These are phyloP conservation scores for Ilyonectria robusta DNA, from an alignment of 2,329 filamentous ascomycete species.

Conservation along the genomic window DNA sequence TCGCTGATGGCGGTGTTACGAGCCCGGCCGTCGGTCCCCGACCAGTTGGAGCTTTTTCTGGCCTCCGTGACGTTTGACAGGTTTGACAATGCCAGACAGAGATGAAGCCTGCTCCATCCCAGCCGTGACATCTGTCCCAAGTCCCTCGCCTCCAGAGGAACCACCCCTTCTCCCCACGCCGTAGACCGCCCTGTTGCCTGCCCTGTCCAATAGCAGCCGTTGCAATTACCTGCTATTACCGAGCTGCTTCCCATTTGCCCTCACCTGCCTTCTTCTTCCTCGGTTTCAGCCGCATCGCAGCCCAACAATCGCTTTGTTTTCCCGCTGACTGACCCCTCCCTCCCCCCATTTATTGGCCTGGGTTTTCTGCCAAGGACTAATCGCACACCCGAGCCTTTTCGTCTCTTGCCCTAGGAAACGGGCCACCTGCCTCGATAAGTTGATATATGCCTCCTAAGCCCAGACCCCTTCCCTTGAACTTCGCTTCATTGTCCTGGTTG, in stretches of 20 bases:
- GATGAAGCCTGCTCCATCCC: conserved; percentile 34
- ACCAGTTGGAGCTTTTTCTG: conserved; percentile 22
- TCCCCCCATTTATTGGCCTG: conserved; percentile 8
- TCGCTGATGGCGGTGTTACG: conserved; percentile 44
- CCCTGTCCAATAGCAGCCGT: conserved; percentile 36
- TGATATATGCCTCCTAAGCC: background rate
- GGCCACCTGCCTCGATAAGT: conserved; percentile 4
- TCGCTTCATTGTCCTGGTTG: conserved; percentile 3
- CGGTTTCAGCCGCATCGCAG: conserved; percentile 36
- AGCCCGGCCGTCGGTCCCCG: conserved; percentile 45
- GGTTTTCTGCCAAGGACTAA: conserved; percentile 4
- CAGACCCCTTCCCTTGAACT: background rate
- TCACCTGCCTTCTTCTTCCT: conserved; percentile 11
- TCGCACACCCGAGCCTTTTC: conserved; percentile 8
- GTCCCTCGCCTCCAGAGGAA: conserved; percentile 27
- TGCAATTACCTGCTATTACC: conserved; percentile 39
- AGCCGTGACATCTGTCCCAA: conserved; percentile 33
- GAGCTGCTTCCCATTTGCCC: conserved; percentile 11
- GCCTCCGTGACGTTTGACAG: conserved; percentile 7
- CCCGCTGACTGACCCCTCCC: conserved; percentile 1
- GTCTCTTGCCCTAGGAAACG: conserved; percentile 1
- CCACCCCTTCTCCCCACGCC: conserved; percentile 43
- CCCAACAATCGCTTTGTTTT: conserved; percentile 9
- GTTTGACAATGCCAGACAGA: conserved; percentile 3
- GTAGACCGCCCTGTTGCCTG: conserved; percentile 40